Base-by-base conservation (phyloP, 2,329 filamentous ascomycete species). In the Plectosphaerella sp. region DNA sequence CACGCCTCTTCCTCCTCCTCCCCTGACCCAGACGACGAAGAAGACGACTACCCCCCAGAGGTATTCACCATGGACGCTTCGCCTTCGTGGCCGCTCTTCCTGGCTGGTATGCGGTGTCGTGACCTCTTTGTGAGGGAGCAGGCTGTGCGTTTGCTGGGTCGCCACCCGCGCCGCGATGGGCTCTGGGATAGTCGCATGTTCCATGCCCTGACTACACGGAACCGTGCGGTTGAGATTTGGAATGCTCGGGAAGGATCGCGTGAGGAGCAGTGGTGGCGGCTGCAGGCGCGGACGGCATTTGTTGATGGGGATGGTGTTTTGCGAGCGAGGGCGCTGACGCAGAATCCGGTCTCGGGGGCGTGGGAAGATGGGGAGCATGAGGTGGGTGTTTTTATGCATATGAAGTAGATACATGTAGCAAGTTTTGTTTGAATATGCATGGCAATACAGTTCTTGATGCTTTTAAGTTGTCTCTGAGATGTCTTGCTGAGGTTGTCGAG, bases 51-150 rank as follows among this genome's bases (percentile, higher is more conserved):
- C 6, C 5, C 47, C 25, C 33, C 10, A 9, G 59, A 61, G 39
- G 39, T 59, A 12, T 65, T 67, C 53, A 64, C 63, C 2, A 59
- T 65, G 56, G 64, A 66, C 53, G 60, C 60, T 45, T 61, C 62
- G 2, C 63, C 60, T 10, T 61, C 58, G 3, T 60, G 62, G 57
- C 58, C 59, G 0, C 53, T 66, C 8, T 61, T 63, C 43, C 39
- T 60, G n/a, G 57, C 59, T 15, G 54, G 62, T 3, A 58, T 56
- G 51, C 61, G 61, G 35, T 66, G 63, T 45, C 56, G 59, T 4
- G 55, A 61, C 28, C 49, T 54, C 14, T 54, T 53, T 4, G 55
- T 66, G 48, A 59, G 63, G 15, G 52, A 60, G 15, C 59, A 62
- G 25, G 62, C 64, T 20, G 52, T 61, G 24, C 48, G 54, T 12